A percentile compares a stretch with the other conserved stretches of the same genome.
Evolutionary conservation across 441 rosid genomes (phyloP).

Genomic region (Gossypium aridum): DNA sequence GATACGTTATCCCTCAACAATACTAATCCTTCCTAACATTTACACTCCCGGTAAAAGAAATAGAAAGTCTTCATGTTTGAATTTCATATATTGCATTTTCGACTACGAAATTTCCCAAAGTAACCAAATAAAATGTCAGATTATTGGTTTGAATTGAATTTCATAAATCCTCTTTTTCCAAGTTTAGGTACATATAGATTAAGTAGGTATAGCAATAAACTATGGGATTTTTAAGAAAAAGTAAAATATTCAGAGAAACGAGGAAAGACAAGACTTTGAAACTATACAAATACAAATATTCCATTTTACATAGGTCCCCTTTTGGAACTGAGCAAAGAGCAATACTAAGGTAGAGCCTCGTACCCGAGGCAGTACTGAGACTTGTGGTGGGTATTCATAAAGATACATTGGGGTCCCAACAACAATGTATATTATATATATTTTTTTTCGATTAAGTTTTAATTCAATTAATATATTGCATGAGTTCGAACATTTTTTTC

Average conservation of each 20-base stretch:
- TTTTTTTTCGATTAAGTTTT: too few species aligned
- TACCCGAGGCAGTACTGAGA: conserved; percentile 12
- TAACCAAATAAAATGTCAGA: neutral
- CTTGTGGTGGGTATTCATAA: conserved; percentile 18
- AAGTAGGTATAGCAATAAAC: too few species aligned
- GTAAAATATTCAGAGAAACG: conserved; percentile 11
- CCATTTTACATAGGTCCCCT: conserved; percentile 14
- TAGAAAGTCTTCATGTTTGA: neutral
- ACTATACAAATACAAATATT: conserved; percentile 19
- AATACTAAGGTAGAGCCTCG: conserved; percentile 3
- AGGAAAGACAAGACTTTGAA: conserved; percentile 23
- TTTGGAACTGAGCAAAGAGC: neutral
- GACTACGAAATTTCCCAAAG: neutral
- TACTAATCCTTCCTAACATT: neutral
- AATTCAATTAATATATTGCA: too few species aligned
- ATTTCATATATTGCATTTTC: neutral
- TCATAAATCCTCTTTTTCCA: neutral
- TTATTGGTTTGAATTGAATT: neutral
- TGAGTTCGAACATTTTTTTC: conserved; percentile 11
- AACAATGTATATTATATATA: too few species aligned
- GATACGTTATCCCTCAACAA: too few species aligned
- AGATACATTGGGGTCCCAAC: conserved; percentile 12
- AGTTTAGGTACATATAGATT: too few species aligned
- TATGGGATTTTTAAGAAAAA: too few species aligned
- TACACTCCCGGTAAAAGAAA: neutral